phyloP scores from a whole-genome alignment of 2,329 filamentous ascomycete species.

The Clonostachys solani region DNA sequence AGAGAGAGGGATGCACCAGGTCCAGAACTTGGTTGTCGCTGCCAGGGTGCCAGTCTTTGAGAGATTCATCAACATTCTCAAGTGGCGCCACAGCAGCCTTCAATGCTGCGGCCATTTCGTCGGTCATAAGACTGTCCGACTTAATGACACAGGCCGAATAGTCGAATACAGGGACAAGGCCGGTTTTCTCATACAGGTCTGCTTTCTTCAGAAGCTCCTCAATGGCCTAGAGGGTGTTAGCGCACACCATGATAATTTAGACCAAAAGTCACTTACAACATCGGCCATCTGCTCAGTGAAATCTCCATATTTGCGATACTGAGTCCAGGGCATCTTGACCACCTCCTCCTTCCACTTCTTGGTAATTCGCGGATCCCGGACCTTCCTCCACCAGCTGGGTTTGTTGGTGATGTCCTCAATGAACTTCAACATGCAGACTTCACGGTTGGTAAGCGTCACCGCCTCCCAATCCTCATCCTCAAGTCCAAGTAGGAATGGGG shows the following conservation, averaged over 20 bases:
- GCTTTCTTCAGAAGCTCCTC: slow-evolving; percentile 24
- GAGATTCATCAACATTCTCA: slow-evolving; percentile 32
- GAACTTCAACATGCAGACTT: slow-evolving; percentile 23
- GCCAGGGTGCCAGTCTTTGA: slow-evolving; percentile 49
- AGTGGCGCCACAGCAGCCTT: slow-evolving; percentile 36
- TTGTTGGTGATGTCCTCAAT: slow-evolving; percentile 26
- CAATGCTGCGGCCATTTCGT: slow-evolving; percentile 27
- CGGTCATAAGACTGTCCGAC: slow-evolving; percentile 17
- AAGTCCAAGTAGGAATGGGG: slow-evolving; percentile 11
- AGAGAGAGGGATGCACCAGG: slow-evolving; percentile 55
- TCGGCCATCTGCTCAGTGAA: slow-evolving; percentile 22
- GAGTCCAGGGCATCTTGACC: slow-evolving; percentile 19
- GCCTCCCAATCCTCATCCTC: slow-evolving; percentile 12
- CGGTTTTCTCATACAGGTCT: slow-evolving; percentile 20
- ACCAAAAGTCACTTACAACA: slow-evolving; percentile 12
- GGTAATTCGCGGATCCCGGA: slow-evolving; percentile 14
- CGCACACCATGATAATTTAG: background rate
- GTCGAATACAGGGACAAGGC: slow-evolving; percentile 25
- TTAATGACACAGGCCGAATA: slow-evolving; percentile 23
- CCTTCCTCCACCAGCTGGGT: slow-evolving; percentile 25
- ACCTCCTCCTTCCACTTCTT: slow-evolving; percentile 21
- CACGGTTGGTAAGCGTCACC: slow-evolving; percentile 17
- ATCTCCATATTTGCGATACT: slow-evolving; percentile 10
- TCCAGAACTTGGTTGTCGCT: slow-evolving; percentile 48
- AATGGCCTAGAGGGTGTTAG: slow-evolving; percentile 17